phyloP scores from a whole-genome alignment of 805 yeast species.

The Tetrapisispora taiwanensis region DNA sequence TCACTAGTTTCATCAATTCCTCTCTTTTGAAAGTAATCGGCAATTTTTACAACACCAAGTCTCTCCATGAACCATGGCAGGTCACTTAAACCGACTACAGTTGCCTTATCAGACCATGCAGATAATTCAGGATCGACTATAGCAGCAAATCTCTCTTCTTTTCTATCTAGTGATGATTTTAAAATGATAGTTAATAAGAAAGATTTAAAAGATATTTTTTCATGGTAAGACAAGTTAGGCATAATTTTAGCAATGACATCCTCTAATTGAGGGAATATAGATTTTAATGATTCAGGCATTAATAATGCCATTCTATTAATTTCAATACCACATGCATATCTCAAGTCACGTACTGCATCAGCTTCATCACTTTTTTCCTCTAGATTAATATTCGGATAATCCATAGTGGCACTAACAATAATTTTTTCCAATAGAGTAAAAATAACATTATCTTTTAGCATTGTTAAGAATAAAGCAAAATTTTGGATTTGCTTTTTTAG shows the following conservation, averaged over 20 bases:
- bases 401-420: slow-evolving; percentile 75
- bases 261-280: slow-evolving; percentile 74
- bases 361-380: slow-evolving; percentile 56
- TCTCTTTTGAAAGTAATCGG: slow-evolving; percentile 76
- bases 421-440: slow-evolving; percentile 76
- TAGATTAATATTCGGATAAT: slow-evolving; percentile 48
- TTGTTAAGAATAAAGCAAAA: slow-evolving; percentile 86
- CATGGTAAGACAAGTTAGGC: slow-evolving; percentile 75
- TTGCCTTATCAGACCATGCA: slow-evolving; percentile 88
- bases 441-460: slow-evolving; percentile 72
- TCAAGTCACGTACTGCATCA: slow-evolving; percentile 73
- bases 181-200: slow-evolving; percentile 87
- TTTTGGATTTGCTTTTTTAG: slow-evolving; percentile 83
- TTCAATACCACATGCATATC: slow-evolving; percentile 92
- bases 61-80: slow-evolving; percentile 98
- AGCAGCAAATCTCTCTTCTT: slow-evolving; percentile 66
- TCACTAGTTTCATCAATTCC: slow-evolving; percentile 71
- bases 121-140: slow-evolving; percentile 88
- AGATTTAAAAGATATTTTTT: slow-evolving; percentile 86
- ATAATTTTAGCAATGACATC: slow-evolving; percentile 65
- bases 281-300: slow-evolving; percentile 84
- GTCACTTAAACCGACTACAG: slow-evolving; percentile 81
- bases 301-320: slow-evolving; percentile 85
- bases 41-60: slow-evolving; percentile 87
- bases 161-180: slow-evolving; percentile 62